A percentile compares a stretch with the other conserved stretches of the same genome.
phyloP scores from a whole-genome alignment of 108 stramenopile genomes.

The Aurantiochytrium sp. region DNA sequence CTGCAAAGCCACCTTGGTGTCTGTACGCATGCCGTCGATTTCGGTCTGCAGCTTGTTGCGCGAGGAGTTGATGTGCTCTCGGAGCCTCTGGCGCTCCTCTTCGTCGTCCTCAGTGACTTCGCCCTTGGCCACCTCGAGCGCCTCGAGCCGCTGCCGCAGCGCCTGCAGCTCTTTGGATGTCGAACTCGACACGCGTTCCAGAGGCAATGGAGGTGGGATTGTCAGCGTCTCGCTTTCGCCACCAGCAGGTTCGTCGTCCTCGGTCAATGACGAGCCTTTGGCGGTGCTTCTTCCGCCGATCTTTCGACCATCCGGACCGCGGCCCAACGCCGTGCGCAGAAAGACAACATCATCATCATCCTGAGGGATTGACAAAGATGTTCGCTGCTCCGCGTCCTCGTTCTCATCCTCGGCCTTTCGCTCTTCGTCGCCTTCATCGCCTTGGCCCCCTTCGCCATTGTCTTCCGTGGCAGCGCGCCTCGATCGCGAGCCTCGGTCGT shows the following conservation, averaged over 20 bases:
- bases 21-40: neutral
- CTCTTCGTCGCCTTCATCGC: neutral
- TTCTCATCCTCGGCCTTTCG: neutral
- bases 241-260: neutral
- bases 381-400: neutral
- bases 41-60: neutral
- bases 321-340: neutral
- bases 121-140: neutral
- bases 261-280: neutral
- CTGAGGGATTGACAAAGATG: neutral
- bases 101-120: slow-evolving; percentile 15
- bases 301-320: neutral
- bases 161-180: neutral
- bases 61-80: neutral
- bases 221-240: too few species aligned
- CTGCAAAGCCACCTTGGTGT: slow-evolving; percentile 1
- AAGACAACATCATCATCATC: neutral
- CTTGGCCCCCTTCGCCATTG: neutral
- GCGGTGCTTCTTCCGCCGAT: neutral
- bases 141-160: slow-evolving; percentile 16
- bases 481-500: neutral
- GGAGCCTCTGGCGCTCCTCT: neutral
- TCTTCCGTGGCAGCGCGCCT: neutral
- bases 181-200: neutral
- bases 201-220: neutral